These are phyloP conservation scores for Trichoderma hamatum DNA, from an alignment of 2,329 filamentous ascomycete species.

Conservation along the genomic window DNA sequence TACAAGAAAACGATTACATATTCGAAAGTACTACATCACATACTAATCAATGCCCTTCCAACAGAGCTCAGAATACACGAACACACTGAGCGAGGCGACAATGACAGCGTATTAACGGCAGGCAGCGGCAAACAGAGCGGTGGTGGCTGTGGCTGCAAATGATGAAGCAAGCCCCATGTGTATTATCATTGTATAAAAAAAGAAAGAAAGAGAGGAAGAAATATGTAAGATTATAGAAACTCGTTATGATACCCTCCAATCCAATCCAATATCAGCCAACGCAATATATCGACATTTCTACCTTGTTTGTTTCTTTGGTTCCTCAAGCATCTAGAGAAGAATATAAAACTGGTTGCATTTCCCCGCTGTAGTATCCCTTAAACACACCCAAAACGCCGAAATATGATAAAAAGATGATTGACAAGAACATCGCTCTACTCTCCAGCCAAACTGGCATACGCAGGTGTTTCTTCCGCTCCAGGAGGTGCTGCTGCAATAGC, in stretches of 20 bases:
- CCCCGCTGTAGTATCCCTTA: slow-evolving; percentile 27
- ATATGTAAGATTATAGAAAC: slow-evolving; percentile 23
- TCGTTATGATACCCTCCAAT: slow-evolving; percentile 32
- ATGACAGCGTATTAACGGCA: slow-evolving; percentile 79
- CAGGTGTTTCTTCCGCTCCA: slow-evolving; percentile 69
- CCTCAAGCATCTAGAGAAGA: slow-evolving; percentile 1
- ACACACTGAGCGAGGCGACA: slow-evolving; percentile 88
- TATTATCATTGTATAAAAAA: slow-evolving; percentile 17
- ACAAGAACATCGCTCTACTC: slow-evolving; percentile 53
- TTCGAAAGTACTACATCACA: not conserved
- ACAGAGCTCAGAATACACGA: slow-evolving; percentile 86
- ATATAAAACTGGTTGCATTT: slow-evolving; percentile 10
- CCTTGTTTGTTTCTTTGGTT: not conserved
- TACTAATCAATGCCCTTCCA: not conserved
- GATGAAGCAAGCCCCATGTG: slow-evolving; percentile 26
- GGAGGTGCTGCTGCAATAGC: slow-evolving; percentile 73
- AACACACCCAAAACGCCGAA: slow-evolving; percentile 41
- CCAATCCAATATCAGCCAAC: not conserved
- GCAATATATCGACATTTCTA: slow-evolving; percentile 18
- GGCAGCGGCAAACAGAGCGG: slow-evolving; percentile 41
- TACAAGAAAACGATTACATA: not conserved
- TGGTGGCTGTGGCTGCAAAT: slow-evolving; percentile 38
- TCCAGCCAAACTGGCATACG: slow-evolving; percentile 84
- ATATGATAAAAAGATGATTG: not conserved
- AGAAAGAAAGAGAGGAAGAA: not conserved